These are phyloP conservation scores for Scutellaria baicalensis DNA, from an alignment of 257 asterid species.

Conservation along the genomic window DNA sequence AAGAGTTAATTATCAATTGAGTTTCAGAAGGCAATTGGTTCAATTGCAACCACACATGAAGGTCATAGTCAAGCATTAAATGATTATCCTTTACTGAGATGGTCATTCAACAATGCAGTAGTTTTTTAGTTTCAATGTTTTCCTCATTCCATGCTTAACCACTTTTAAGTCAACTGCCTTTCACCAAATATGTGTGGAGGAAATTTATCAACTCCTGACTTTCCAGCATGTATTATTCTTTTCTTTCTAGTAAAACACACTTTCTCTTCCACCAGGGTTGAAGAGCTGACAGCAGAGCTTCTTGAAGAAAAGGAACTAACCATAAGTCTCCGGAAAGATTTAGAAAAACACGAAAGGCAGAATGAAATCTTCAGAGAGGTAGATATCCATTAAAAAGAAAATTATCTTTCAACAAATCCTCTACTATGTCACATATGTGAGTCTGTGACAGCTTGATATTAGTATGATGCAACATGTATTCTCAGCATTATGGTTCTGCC, in stretches of 20 bases:
- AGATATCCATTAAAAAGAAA: not conserved
- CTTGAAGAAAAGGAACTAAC: slow-evolving; percentile 52
- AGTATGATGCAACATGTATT: not conserved
- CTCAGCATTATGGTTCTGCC: slow-evolving; percentile 2
- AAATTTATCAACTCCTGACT: not conserved
- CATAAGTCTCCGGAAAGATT: slow-evolving; percentile 36
- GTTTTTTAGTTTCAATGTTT: not conserved
- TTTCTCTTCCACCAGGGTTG: slow-evolving; percentile 44
- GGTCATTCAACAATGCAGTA: not conserved
- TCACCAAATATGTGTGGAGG: not conserved
- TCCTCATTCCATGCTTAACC: not conserved
- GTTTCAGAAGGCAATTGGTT: no score
- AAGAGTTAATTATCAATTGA: no score
- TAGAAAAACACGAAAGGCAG: slow-evolving; percentile 45
- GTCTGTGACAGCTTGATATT: not conserved
- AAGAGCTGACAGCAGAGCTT: slow-evolving; percentile 57
- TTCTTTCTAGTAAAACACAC: slow-evolving; percentile 5
- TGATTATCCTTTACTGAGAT: not conserved
- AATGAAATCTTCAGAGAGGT: slow-evolving; percentile 67
- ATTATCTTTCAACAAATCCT: not conserved
- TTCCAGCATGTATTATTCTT: not conserved
- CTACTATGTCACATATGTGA: not conserved
- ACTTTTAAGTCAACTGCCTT: not conserved
- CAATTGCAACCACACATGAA: not conserved
- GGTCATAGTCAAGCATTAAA: not conserved